These are phyloP conservation scores for Diaporthe capsici DNA, from an alignment of 2,329 filamentous ascomycete species.

Conservation along the genomic window DNA sequence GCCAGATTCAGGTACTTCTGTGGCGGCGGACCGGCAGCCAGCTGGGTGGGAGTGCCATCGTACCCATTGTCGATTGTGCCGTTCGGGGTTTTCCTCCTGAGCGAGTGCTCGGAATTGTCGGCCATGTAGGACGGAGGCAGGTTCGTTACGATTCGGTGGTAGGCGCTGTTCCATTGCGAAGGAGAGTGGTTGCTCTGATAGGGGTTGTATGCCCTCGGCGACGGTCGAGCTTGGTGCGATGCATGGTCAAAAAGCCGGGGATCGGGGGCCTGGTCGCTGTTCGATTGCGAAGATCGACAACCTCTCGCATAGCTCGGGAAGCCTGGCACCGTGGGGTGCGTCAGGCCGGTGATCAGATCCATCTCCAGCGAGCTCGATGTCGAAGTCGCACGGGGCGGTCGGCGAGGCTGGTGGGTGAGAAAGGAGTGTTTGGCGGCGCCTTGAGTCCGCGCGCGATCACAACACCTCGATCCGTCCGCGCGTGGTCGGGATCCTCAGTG, in stretches of 20 bases:
- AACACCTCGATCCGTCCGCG: conserved; percentile 4
- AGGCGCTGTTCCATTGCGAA: conserved; percentile 36
- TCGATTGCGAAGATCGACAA: conserved; percentile 15
- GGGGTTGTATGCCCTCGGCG: conserved; percentile 48
- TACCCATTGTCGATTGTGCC: conserved; percentile 95
- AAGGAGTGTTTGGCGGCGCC: conserved; percentile 13
- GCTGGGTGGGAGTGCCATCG: conserved; percentile 84
- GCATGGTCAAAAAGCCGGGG: conserved; percentile 35
- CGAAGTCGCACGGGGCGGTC: conserved; percentile 6
- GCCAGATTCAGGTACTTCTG: conserved; percentile 88
- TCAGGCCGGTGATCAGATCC: conserved; percentile 40
- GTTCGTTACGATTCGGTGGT: conserved; percentile 39
- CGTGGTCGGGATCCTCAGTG: background rate
- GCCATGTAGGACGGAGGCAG: conserved; percentile 37
- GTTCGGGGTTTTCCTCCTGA: conserved; percentile 92
- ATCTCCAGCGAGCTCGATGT: conserved; percentile 21
- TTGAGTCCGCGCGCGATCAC: background rate
- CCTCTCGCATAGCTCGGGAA: conserved; percentile 34
- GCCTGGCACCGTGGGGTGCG: conserved; percentile 34
- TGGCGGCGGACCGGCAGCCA: conserved; percentile 80
- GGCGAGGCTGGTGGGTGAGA: conserved; percentile 17
- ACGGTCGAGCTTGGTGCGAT: conserved; percentile 35
- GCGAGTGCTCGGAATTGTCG: conserved; percentile 76
- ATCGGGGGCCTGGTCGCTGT: conserved; percentile 17
- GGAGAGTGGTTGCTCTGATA: conserved; percentile 49